A percentile compares a stretch with the other conserved stretches of the same genome.
Evolutionary conservation across 1,284 basidiomycete genomes (phyloP).

Genomic region (Cystobasidiaceae sp.): DNA sequence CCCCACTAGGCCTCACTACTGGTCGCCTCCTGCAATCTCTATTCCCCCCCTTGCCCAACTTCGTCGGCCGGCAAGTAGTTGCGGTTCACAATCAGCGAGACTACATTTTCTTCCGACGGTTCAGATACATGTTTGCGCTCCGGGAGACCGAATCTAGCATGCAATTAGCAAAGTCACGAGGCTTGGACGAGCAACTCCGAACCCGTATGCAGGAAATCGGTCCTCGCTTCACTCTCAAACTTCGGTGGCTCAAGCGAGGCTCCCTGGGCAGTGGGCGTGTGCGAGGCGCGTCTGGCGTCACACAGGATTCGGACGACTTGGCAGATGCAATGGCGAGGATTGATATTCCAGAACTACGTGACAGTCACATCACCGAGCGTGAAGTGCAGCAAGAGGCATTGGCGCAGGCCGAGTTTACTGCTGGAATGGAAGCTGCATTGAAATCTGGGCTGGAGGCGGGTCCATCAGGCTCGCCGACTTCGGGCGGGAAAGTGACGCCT

Average conservation of each 20-base stretch:
- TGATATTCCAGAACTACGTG: background rate
- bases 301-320: conserved; percentile 28
- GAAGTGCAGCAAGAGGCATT: conserved; percentile 7
- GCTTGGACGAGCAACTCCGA: conserved; percentile 51
- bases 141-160: conserved; percentile 35
- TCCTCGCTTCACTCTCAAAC: conserved; percentile 91
- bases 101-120: conserved; percentile 90
- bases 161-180: conserved; percentile 32
- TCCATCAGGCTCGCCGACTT: no score
- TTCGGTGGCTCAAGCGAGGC: conserved; percentile 81
- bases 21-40: conserved; percentile 91
- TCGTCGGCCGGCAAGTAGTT: conserved; percentile 94
- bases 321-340: conserved; percentile 29
- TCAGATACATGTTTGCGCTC: conserved; percentile 44
- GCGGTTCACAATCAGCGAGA: conserved; percentile 97
- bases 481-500: no score
- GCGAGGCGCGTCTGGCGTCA: conserved; percentile 14
- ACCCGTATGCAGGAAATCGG: conserved; percentile 96
- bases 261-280: conserved; percentile 35
- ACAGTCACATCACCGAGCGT: background rate
- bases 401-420: background rate
- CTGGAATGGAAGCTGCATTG: no score
- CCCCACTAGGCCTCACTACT: conserved; percentile 84
- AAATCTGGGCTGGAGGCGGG: no score
- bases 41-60: conserved; percentile 91